Evolutionary conservation across 2,329 filamentous ascomycete genomes (phyloP).

Genomic region (Pseudogymnoascus sp.): DNA sequence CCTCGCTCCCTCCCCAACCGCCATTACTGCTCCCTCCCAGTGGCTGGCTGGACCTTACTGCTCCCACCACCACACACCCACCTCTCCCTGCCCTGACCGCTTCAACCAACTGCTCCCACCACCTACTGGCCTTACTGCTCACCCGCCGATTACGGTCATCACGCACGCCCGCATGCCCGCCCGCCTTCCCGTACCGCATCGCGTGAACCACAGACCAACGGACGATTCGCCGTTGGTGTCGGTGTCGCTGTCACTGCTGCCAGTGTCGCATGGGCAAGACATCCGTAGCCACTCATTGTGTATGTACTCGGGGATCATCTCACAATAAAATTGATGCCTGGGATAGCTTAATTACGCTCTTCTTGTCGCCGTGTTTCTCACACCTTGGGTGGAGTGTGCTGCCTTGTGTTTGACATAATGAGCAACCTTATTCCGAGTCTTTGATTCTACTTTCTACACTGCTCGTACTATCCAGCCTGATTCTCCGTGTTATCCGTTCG

Average conservation of each 20-base stretch:
- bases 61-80: too few relatives aligned
- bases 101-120: not conserved
- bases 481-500: not conserved
- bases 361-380: not conserved
- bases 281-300: not conserved
- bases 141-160: not conserved
- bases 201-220: not conserved
- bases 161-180: not conserved
- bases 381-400: too few relatives aligned
- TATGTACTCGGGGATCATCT: not conserved
- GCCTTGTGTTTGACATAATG: slow-evolving; percentile 1
- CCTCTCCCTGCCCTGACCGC: not conserved
- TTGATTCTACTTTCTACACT: not conserved
- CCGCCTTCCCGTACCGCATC: slow-evolving; percentile 1
- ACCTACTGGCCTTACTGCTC: not conserved
- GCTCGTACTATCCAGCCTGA: not conserved
- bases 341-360: not conserved
- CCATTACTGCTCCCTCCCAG: too few relatives aligned
- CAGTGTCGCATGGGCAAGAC: not conserved
- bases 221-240: not conserved
- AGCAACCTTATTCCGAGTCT: not conserved
- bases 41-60: too few relatives aligned
- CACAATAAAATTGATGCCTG: not conserved
- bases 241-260: not conserved
- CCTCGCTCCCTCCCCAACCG: not conserved